Conservation (phyloP, 495 filamentous ascomycete genomes). For the Geoglossum glabrum region DNA sequence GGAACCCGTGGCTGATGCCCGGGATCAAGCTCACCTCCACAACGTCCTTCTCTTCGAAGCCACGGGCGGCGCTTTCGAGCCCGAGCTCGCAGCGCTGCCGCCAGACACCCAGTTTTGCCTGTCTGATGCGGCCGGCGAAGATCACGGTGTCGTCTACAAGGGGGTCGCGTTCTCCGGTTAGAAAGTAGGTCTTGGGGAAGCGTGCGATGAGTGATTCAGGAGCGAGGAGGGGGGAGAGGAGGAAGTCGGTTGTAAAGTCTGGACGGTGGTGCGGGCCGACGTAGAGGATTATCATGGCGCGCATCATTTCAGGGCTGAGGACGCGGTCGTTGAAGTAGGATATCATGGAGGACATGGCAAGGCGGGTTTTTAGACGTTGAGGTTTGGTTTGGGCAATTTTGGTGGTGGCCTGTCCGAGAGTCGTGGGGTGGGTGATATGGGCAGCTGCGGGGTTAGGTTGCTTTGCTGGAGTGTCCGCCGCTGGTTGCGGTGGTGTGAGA, state of each 20-base stretch:
- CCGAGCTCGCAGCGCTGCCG: slow-evolving; percentile 41
- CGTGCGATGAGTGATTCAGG: slow-evolving; percentile 60
- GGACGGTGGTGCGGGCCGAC: slow-evolving; percentile 83
- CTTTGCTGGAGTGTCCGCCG: neutral
- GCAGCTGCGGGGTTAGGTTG: neutral
- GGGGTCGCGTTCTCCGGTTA: slow-evolving; percentile 89
- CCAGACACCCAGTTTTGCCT: slow-evolving; percentile 57
- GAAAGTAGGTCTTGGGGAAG: slow-evolving; percentile 82
- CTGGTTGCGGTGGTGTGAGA: neutral
- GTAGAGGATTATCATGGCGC: slow-evolving; percentile 96
- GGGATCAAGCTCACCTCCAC: slow-evolving; percentile 73
- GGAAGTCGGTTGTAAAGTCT: slow-evolving; percentile 78
- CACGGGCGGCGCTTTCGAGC: slow-evolving; percentile 22
- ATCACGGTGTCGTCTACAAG: slow-evolving; percentile 93
- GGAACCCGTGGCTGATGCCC: slow-evolving; percentile 75
- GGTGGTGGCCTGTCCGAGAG: slow-evolving; percentile 10
- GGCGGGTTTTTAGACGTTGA: slow-evolving; percentile 57
- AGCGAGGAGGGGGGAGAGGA: slow-evolving; percentile 73
- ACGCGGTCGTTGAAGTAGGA: slow-evolving; percentile 95
- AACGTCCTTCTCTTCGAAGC: slow-evolving; percentile 54
- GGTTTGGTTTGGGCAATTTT: slow-evolving; percentile 31
- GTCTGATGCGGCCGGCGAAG: slow-evolving; percentile 69
- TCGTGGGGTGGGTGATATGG: neutral
- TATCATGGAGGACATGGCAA: slow-evolving; percentile 88
- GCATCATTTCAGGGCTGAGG: slow-evolving; percentile 93